These are phyloP conservation scores for Aspergillus glaucus DNA, from an alignment of 2,329 filamentous ascomycete species.

Conservation along the genomic window DNA sequence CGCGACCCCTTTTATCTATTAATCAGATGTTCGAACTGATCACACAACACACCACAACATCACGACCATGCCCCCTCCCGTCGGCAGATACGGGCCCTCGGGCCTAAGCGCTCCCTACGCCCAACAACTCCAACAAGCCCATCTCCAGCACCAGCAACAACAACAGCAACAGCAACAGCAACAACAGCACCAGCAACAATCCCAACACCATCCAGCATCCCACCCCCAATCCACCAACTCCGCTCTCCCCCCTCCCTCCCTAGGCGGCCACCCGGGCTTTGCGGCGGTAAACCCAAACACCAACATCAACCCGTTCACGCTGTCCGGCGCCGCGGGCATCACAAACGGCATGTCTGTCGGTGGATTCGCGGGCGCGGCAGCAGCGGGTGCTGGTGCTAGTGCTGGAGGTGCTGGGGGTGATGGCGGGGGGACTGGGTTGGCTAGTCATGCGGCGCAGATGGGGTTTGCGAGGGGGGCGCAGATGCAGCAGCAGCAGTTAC, in stretches of 20 bases:
- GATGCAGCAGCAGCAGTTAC: conserved; percentile 54
- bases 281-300: conserved; percentile 56
- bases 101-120: conserved; percentile 55
- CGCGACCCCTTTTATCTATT: not conserved
- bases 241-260: conserved; percentile 49
- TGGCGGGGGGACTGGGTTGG: conserved; percentile 62
- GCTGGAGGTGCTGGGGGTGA: conserved; percentile 43
- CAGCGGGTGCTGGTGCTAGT: not conserved
- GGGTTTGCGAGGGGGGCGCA: conserved; percentile 71
- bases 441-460: conserved; percentile 80
- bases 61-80: conserved; percentile 51
- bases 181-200: conserved; percentile 41
- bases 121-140: conserved; percentile 23
- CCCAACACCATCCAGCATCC: conserved; percentile 40
- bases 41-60: not conserved
- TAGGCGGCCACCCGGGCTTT: conserved; percentile 66
- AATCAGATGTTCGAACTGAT: not conserved
- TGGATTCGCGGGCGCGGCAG: conserved; percentile 46
- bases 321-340: conserved; percentile 41
- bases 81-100: conserved; percentile 53
- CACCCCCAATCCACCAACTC: conserved; percentile 42
- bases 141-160: conserved; percentile 32
- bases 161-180: conserved; percentile 44
- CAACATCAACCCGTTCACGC: conserved; percentile 60
- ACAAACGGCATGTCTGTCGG: conserved; percentile 54